Conservation (phyloP, 495 filamentous ascomycete genomes). For the Mytilinidion resinicola region DNA sequence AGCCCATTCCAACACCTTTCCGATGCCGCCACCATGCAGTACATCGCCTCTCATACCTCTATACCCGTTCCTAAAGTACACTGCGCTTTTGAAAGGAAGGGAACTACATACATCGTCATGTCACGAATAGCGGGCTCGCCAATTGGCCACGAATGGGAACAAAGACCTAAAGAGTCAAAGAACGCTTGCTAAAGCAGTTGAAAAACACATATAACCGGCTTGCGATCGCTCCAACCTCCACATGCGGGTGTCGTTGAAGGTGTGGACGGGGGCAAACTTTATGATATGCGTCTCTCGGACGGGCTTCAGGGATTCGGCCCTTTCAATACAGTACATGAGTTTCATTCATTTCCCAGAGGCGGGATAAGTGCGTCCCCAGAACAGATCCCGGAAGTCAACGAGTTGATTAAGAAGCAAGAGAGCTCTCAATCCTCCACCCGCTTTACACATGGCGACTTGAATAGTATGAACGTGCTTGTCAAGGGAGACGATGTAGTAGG, state of each 20-base stretch:
- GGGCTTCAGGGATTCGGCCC: constrained; percentile 37
- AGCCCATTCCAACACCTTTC: background rate
- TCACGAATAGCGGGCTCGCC: background rate
- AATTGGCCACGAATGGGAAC: background rate
- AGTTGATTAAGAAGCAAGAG: constrained; percentile 38
- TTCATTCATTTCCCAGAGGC: constrained; percentile 41
- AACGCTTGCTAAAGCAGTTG: background rate
- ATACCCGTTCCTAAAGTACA: constrained; percentile 17
- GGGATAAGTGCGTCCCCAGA: constrained; percentile 22
- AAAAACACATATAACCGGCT: background rate
- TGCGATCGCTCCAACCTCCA: background rate
- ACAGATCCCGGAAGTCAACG: constrained; percentile 30
- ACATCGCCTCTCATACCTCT: constrained; percentile 13
- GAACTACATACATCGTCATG: background rate
- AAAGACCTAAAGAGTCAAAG: background rate
- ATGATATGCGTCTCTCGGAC: constrained; percentile 38
- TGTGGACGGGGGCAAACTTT: constrained; percentile 40
- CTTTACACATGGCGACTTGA: constrained; percentile 37
- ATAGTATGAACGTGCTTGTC: constrained; percentile 34
- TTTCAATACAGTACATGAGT: constrained; percentile 40
- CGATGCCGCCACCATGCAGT: constrained; percentile 7
- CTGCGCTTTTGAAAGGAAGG: background rate
- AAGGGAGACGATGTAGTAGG: constrained; percentile 36
- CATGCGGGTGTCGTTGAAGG: background rate
- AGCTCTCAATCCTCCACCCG: constrained; percentile 31